Evolutionary conservation across 768 basidiomycete species (phyloP).

Genomic region (Lactarius akahatsu): DNA sequence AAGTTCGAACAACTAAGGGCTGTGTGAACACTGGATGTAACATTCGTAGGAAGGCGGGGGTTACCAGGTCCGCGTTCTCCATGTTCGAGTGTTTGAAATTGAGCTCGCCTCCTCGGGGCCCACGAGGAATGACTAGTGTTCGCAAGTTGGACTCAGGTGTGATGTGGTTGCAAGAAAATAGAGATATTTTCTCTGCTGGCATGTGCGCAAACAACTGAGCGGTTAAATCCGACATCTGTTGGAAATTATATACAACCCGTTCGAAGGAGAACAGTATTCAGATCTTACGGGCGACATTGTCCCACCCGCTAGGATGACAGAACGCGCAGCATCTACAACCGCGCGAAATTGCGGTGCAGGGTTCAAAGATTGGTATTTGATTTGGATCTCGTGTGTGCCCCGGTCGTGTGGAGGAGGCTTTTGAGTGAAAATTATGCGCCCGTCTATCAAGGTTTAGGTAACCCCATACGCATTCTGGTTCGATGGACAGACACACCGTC

Average conservation of each 20-base stretch:
- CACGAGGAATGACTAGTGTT: constrained; percentile 69
- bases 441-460: constrained; percentile 49
- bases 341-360: constrained; percentile 84
- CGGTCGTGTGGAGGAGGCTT: constrained; percentile 40
- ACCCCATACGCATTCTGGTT: background rate
- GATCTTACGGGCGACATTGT: constrained; percentile 93
- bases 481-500: constrained; percentile 50
- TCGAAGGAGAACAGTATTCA: background rate
- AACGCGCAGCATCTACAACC: constrained; percentile 75
- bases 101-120: constrained; percentile 70
- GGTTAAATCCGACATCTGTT: constrained; percentile 82
- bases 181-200: constrained; percentile 58
- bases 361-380: constrained; percentile 92
- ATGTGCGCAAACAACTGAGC: constrained; percentile 76
- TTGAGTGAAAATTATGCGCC: constrained; percentile 57
- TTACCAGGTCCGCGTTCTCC: constrained; percentile 55
- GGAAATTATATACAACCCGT: constrained; percentile 9
- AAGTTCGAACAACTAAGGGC: constrained; percentile 34
- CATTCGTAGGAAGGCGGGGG: background rate
- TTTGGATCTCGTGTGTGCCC: constrained; percentile 43
- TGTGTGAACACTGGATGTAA: too few relatives aligned
- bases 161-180: constrained; percentile 81
- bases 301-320: constrained; percentile 91
- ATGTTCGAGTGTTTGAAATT: constrained; percentile 42
- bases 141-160: constrained; percentile 79